A percentile compares a stretch with the other conserved stretches of the same genome.
phyloP scores from a whole-genome alignment of 2,329 filamentous ascomycete species.

The Diaporthe humulicola region DNA sequence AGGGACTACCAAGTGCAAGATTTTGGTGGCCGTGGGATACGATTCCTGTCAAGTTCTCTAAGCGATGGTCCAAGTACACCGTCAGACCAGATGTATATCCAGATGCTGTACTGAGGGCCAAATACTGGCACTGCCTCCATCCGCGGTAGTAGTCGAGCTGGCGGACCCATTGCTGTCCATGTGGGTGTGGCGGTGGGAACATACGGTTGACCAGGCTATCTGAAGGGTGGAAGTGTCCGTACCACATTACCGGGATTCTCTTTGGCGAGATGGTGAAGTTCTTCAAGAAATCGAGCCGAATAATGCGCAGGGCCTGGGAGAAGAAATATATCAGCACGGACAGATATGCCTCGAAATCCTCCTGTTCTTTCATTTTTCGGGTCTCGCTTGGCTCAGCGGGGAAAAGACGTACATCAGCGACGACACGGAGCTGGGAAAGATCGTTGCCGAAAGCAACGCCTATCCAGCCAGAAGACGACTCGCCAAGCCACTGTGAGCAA shows the following conservation, averaged over 20 bases:
- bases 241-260: background rate
- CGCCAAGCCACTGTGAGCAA: background rate
- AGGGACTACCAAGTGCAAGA: background rate
- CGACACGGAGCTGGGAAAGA: background rate
- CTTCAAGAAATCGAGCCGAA: background rate
- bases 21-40: background rate
- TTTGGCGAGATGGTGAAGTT: background rate
- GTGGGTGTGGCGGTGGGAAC: background rate
- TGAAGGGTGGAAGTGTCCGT: background rate
- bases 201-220: background rate
- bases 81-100: conserved; percentile 12
- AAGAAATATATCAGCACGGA: background rate
- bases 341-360: background rate
- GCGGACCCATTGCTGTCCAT: background rate
- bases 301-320: background rate
- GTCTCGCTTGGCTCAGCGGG: background rate
- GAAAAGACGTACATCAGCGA: conserved; percentile 16
- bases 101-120: background rate
- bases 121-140: conserved; percentile 30
- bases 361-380: background rate
- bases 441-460: conserved; percentile 2
- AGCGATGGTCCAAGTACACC: background rate
- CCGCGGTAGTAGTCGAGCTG: conserved; percentile 6
- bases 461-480: conserved; percentile 12
- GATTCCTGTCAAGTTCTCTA: background rate